Base-by-base conservation (phyloP, 75 land plant genomes). In the Selaginella tamariscina region DNA sequence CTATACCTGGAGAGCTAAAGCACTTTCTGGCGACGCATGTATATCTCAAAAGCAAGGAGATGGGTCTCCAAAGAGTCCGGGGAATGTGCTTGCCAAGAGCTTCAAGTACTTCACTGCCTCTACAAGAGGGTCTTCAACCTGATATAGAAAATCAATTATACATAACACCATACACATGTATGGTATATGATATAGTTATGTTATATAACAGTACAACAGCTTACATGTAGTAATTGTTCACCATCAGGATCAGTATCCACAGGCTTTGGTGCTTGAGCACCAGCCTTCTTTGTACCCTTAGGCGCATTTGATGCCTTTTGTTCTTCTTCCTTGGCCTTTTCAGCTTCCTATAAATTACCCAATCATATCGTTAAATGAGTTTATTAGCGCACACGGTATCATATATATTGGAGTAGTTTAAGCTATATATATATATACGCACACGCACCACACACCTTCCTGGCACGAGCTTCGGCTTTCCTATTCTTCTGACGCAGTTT, bases 101-200 rank as follows among this genome's bases (percentile, higher is more conserved):
- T 82, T 85, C 77, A 90, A 76, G 73, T 90, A 95, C 72, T 90
- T 95, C 24, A 96, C 82, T 57, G 96, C 96, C 75, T 95, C 96
- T 11, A 63, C 68, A 20, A 95, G 75, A 28, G 96, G 96, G 79
- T 95, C 85, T 77, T 93, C 98, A 63, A 85, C 86, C 98, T 93
- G 71, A 27, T 27, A 65, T 49, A 54, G 32, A 64, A 24, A 60
- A 26, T 1, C 2, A 33, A 67, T 15, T 55, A 56, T 39, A 66
- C 24, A 20, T 24, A 68, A 27, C 31, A 71, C 2, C 26, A 69
- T 2, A 2, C 27, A 32, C n/a, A 2, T 21, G 29, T 29, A 54
- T 5, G 11, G 44, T 5, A 67, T 29, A 2, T 32, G 29, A 21
- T 15, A 21, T 29, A 54, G 55, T 20, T 49, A 32, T 23, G 33